Evolutionary conservation across 257 asterid genomes (phyloP), one percentile per base, ranked within the genome.

Genomic region (Haberlea rhodopensis): DNA sequence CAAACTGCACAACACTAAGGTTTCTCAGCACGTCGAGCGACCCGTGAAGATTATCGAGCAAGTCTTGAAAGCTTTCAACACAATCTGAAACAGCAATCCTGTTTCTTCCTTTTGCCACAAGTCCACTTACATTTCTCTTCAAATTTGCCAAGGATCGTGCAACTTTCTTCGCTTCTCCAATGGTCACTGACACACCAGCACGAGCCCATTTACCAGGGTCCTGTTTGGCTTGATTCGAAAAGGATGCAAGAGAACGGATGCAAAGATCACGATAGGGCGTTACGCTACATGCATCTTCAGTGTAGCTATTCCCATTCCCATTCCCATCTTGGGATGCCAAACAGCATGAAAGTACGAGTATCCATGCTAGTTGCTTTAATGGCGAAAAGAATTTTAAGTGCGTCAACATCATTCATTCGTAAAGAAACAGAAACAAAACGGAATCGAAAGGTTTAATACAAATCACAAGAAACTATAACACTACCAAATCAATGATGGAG

Each of bases 191-290:
- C 37, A 87, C 87, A 1, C 90, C 91, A 0, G 89, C 95, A 2
- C 97, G 73, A 0, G 95, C 97, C 97, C 95, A 87, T 51, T 11
- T 67, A 7, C 69, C 55, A 2, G 95, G 95, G 64, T 75, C 75
- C 59, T 49, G 24, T 32, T 59, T 82, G 18, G 95, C 95, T 0
- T 34, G 48, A 53, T 40, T 65, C 4, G 95, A 80, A 53, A 75
- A 89, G 5, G 95, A 51, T 1, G 88, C 32, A 0, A 90, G 78
- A 0, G 91, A 72, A 5, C 23, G 84, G 22, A 81, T 23, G 67
- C 97, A 89, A 0, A 87, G 28, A 55, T 77, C 80, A 2, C 21
- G 87, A 57, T 86, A 82, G 9, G 51, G 87, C 2, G 96, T 86
- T 26, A 73, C 88, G 22, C 88, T 81, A 61, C 96, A 89, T 0